These are phyloP conservation scores for Haplosporangium sp. DNA, from an alignment of 371 early-diverging fungal genomes.

Conservation along the genomic window DNA sequence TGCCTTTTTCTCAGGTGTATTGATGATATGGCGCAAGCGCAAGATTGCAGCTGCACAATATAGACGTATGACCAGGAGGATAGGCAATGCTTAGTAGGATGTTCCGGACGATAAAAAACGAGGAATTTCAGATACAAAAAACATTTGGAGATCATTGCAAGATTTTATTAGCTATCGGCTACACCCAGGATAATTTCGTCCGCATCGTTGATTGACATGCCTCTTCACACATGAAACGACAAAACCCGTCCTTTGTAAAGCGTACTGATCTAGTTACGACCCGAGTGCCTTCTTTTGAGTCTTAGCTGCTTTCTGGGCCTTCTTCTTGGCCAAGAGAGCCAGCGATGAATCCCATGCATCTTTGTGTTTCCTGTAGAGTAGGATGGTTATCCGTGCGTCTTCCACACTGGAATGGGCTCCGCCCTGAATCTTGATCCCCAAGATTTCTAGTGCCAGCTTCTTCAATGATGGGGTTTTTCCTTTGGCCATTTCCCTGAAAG, in stretches of 20 bases:
- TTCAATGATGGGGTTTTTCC: slow-evolving; percentile 82
- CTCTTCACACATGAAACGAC: no score
- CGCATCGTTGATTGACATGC: no score
- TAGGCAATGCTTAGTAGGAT: slow-evolving; percentile 36
- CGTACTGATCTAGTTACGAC: slow-evolving; percentile 1
- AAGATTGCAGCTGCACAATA: slow-evolving; percentile 55
- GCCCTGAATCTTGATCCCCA: slow-evolving; percentile 85
- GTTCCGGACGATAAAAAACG: neutral
- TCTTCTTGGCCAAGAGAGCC: slow-evolving; percentile 39
- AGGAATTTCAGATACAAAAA: neutral
- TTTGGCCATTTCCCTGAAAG: slow-evolving; percentile 73
- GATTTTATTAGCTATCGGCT: no score
- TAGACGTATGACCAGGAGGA: slow-evolving; percentile 49
- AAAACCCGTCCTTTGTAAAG: neutral
- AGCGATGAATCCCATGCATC: slow-evolving; percentile 82
- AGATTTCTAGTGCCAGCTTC: slow-evolving; percentile 76
- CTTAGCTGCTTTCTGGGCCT: slow-evolving; percentile 36
- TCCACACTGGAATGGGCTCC: slow-evolving; percentile 93
- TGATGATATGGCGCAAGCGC: slow-evolving; percentile 47
- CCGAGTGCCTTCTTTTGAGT: slow-evolving; percentile 21
- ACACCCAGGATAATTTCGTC: no score
- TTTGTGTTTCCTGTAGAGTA: slow-evolving; percentile 85
- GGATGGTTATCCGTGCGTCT: slow-evolving; percentile 92
- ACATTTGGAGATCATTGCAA: neutral
- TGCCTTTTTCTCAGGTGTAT: slow-evolving; percentile 38